Evolutionary conservation across 1,284 basidiomycete genomes (phyloP), one percentile per base, ranked within the genome.

Genomic region (Ceratobasidium sp.): DNA sequence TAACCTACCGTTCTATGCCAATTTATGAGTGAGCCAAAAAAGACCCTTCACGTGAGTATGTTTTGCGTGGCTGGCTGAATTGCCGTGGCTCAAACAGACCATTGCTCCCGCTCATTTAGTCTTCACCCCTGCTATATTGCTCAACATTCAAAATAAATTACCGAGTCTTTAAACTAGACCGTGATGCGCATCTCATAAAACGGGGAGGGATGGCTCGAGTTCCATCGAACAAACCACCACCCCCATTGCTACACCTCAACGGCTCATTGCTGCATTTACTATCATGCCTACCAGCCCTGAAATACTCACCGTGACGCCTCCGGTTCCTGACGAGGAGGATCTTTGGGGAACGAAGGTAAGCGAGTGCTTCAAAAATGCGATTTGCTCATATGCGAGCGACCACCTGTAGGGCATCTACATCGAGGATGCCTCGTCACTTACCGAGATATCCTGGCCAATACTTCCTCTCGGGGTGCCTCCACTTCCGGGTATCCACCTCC

Each of bases 41-140:
- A n/a, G n/a, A n/a, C 42, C 9, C 28, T 16, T 33, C 53, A 54
- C 53, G 53, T 30, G 53, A 23, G 7, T 30, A 28, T 33, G 53
- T 54, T 54, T 54, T 44, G 28, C 28, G 53, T 54, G 53, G 53
- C 53, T 18, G 28, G 33, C 25, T 33, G 23, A 14, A 54, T 54
- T 30, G 12, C 53, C 16, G 53, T 54, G 53, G 53, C 53, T 54
- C 42, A 44, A 14, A 14, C 16, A n/a, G 18, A n/a, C 42, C 42
- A 44, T 44, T 44, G 42, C 11, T 44, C 42, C 42, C 42, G 42
- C 18, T n/a, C 5, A 16, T 44, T 14, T 14, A 14, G 16, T 44
- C 16, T 44, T 44, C 18, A 16, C 14, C 14, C 16, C 18, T 44
- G 42, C 18, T 44, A 4, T 44, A 33, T 33, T n/a, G 12, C 42